These are phyloP conservation scores for Bimuria novae-zelandiae DNA, from an alignment of 2,329 filamentous ascomycete species.

Conservation along the genomic window DNA sequence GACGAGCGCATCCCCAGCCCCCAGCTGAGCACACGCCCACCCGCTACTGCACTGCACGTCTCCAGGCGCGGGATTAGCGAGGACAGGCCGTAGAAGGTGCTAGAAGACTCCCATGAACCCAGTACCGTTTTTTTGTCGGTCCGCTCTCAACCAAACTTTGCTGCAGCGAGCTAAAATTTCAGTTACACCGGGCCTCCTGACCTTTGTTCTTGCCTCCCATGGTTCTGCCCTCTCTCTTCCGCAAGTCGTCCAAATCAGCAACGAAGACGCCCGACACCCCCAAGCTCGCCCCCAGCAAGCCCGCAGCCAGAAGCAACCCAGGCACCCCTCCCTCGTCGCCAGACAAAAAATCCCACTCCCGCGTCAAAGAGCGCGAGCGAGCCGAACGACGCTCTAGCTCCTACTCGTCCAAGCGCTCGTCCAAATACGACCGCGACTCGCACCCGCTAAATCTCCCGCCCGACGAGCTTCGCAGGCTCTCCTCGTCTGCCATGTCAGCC, in stretches of 20 bases:
- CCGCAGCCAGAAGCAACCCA: constrained; percentile 24
- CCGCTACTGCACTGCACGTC: constrained; percentile 19
- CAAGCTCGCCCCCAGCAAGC: constrained; percentile 27
- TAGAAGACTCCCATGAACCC: constrained; percentile 35
- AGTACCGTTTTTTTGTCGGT: constrained; percentile 27
- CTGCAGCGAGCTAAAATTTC: constrained; percentile 30
- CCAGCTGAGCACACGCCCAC: constrained; percentile 19
- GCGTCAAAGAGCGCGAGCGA: constrained; percentile 38
- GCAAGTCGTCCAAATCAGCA: constrained; percentile 43
- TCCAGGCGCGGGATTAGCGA: constrained; percentile 12
- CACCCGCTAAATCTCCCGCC: constrained; percentile 91
- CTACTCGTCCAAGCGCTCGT: constrained; percentile 44
- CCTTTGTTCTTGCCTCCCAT: constrained; percentile 35
- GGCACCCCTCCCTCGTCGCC: constrained; percentile 45
- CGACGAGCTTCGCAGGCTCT: constrained; percentile 81
- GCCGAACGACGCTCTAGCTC: constrained; percentile 34
- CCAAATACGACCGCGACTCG: constrained; percentile 65
- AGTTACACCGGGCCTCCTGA: constrained; percentile 33
- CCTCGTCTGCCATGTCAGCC: constrained; percentile 69
- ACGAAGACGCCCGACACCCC: constrained; percentile 34
- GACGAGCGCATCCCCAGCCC: constrained; percentile 3
- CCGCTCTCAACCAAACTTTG: constrained; percentile 34
- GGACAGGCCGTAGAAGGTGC: constrained; percentile 35
- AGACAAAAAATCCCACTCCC: constrained; percentile 42
- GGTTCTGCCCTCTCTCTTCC: constrained; percentile 46